Evolutionary conservation across 306 rosid genomes (phyloP), one percentile per base, ranked within the genome.

Genomic region (Hylodesmum podocarpum): DNA sequence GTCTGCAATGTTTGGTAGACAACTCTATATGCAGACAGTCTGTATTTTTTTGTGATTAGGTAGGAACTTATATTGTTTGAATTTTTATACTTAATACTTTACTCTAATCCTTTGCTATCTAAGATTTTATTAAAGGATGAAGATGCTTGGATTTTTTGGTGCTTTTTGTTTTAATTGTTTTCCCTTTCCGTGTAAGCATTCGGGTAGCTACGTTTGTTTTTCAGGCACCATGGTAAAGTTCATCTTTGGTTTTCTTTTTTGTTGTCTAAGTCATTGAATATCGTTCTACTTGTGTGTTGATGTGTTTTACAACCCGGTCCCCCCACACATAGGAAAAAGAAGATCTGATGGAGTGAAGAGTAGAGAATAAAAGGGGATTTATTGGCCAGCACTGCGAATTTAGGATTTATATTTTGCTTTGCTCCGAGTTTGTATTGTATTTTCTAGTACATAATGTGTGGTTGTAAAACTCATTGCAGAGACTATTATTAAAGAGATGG

Each of bases 401-500:
- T 65, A 24, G 25, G 64, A 43, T 34, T 27, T 81, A 40, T 40
- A 71, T 74, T 72, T 67, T 82, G 27, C 34, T 79, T 68, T 78
- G 46, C 8, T 49, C 40, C 9, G 8, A 49, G 27, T 53, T 53
- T 19, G 13, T 63, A 43, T 25, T 19, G 53, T 5, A 14, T 7
- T 31, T 78, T 59, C 51, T 25, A 46, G 61, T 31, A 8, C 22
- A 46, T 31, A 11, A 31, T 81, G 16, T 77, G 69, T 73, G 62
- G 54, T 62, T 76, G 51, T 80, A 37, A 57, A 75, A 55, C 37
- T 71, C 85, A 80, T 72, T 78, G 72, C 80, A 80, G 85, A 75
- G 41, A 49, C 64, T 70, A 44, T 65, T 63, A 50, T 80, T 69
- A 77, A 72, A 41, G 86, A 82, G 87, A 91, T 91, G 98, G 87